Percentiles rank a stretch among this genome's conserved stretches.
These are phyloP conservation scores for Cryphonectria nitschkei DNA, from an alignment of 2,329 filamentous ascomycete genomes.

Conservation along the genomic window DNA sequence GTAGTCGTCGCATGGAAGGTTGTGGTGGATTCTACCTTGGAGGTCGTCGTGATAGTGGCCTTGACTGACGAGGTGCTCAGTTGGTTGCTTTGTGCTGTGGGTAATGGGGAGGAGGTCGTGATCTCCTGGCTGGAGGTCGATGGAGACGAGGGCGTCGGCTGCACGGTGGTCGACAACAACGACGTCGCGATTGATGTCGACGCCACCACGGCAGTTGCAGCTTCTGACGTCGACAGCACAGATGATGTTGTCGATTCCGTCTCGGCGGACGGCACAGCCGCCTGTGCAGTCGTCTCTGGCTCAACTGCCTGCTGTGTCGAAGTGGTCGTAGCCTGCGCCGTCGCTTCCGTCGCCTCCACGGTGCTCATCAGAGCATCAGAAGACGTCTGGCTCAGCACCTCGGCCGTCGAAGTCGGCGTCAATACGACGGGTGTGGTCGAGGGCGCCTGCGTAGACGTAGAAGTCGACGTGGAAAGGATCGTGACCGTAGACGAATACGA, in stretches of 20 bases:
- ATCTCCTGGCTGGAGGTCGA: background rate
- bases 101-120: background rate
- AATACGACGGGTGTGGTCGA: background rate
- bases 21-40: background rate
- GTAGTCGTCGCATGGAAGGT: background rate
- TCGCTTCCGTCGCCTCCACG: background rate
- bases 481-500: background rate
- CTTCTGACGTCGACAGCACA: slow-evolving; percentile 6
- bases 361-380: background rate
- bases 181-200: background rate
- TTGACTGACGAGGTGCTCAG: background rate
- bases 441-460: background rate
- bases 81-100: background rate
- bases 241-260: background rate
- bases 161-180: background rate
- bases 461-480: background rate
- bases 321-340: background rate
- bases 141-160: background rate
- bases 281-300: slow-evolving; percentile 2
- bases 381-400: background rate
- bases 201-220: background rate
- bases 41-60: background rate
- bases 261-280: background rate
- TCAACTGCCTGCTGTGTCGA: background rate
- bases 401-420: background rate